Conservation (phyloP, 1,284 basidiomycete genomes). For the Exobasidium rhododendri region DNA sequence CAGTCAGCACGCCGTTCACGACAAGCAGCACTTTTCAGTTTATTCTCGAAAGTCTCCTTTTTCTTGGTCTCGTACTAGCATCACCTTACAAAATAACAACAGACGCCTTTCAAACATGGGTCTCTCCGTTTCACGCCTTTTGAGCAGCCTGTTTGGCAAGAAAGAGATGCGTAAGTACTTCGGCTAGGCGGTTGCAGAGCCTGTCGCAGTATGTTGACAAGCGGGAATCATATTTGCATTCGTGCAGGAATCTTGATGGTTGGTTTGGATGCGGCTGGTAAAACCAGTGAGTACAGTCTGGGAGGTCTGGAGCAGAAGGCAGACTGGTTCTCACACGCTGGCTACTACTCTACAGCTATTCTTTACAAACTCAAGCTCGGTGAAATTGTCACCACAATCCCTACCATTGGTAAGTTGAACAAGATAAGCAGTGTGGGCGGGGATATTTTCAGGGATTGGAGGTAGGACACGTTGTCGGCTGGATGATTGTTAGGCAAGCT, state of each 20-base stretch:
- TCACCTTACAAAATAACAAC: too few species aligned
- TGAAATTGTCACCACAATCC: constrained; percentile 98
- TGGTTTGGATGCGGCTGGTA: constrained; percentile 56
- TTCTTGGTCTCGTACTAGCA: too few species aligned
- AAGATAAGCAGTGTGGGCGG: constrained; percentile 50
- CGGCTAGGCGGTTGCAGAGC: too few species aligned
- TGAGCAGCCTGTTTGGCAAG: constrained; percentile 90
- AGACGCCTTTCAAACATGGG: too few species aligned
- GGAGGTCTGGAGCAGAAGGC: neutral
- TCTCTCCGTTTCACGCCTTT: constrained; percentile 63
- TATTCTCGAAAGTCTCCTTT: too few species aligned
- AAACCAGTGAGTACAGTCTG: constrained; percentile 59
- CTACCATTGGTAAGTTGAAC: constrained; percentile 68
- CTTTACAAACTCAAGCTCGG: constrained; percentile 98
- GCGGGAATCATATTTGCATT: too few species aligned
- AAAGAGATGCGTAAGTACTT: constrained; percentile 81
- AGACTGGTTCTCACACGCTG: neutral
- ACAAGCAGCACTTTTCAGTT: too few species aligned
- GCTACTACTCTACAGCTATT: constrained; percentile 62
- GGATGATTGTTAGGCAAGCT: too few species aligned
- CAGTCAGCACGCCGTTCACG: too few species aligned
- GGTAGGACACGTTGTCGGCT: too few species aligned
- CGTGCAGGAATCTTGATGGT: constrained; percentile 56
- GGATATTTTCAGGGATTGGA: constrained; percentile 55
- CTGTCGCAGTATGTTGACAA: too few species aligned